phyloP scores from a whole-genome alignment of 2,329 filamentous ascomycete genomes.

The Penicillium capsulatum region DNA sequence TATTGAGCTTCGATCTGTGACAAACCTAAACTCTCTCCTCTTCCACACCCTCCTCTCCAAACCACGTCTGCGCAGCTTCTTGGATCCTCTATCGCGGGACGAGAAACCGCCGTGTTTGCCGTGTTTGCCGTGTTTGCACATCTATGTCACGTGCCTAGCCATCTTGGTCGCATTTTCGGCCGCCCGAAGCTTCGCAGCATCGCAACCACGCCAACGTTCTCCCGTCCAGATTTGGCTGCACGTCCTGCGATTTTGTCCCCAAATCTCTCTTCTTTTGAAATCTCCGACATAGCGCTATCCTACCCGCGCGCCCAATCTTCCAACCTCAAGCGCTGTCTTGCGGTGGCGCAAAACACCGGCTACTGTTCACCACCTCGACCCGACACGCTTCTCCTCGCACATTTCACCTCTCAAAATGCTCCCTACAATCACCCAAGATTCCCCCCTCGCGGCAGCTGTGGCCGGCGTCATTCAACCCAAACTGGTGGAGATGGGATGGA shows the following conservation, averaged over 20 bases:
- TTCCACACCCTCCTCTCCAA: too few relatives aligned
- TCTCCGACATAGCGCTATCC: neutral
- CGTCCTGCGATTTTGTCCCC: too few relatives aligned
- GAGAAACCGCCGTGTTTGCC: too few relatives aligned
- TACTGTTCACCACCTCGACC: constrained; percentile 2
- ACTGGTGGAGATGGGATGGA: constrained; percentile 90
- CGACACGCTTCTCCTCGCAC: constrained; percentile 5
- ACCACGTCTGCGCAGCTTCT: too few relatives aligned
- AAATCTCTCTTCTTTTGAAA: too few relatives aligned
- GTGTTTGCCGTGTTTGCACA: neutral
- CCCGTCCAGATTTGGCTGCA: too few relatives aligned
- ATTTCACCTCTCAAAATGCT: constrained; percentile 14
- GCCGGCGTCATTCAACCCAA: constrained; percentile 82
- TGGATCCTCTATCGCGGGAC: too few relatives aligned
- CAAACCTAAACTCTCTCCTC: too few relatives aligned
- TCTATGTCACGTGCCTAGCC: too few relatives aligned
- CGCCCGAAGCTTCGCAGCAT: too few relatives aligned
- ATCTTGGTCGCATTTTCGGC: too few relatives aligned
- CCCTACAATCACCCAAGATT: constrained; percentile 67
- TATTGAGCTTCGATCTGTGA: too few relatives aligned
- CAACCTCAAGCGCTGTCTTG: constrained; percentile 6
- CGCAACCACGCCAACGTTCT: neutral
- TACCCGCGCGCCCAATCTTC: neutral
- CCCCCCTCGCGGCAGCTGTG: constrained; percentile 79
- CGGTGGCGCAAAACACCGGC: constrained; percentile 17